Evolutionary conservation across 805 yeast species (phyloP), one percentile per base, ranked within the genome.

Genomic region (Hanseniaspora lachancei): DNA sequence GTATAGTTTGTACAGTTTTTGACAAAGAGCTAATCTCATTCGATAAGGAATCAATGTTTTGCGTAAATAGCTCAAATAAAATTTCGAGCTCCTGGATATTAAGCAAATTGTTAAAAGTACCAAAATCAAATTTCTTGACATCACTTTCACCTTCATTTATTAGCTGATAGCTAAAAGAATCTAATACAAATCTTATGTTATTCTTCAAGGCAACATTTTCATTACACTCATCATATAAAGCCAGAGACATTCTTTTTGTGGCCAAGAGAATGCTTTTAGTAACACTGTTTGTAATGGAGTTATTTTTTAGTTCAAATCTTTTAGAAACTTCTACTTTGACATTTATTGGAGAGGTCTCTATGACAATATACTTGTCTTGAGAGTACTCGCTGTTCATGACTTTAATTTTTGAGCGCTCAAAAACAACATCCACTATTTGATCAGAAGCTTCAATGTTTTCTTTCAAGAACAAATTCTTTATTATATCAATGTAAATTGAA

Each of bases 41-140:
- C 0, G 35, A 10, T 12, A 56, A 57, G 13, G 46, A 57, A 10
- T 47, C 52, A 2, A 7, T 46, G 40, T 34, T 57, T 12, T 67
- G 51, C 55, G 55, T 42, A 1, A 36, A 24, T 3, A 64, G 12
- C 1, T 59, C 41, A 7, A 24, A 36, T 3, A 36, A 54, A 13
- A 60, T 62, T 16, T 58, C 57, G 9, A 58, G 8, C 23, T 51
- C 52, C 20, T 29, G 12, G 2, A 46, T 15, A 41, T 56, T 56
- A n/a, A 51, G 27, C 18, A 29, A 70, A 0, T 74, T 73, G 13
- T 74, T 72, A 0, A 84, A 61, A 0, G 74, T 70, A 1, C 79
- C 82, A 35, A 87, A 62, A 57, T 78, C 80, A 6, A 81, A 49
- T 15, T 23, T 55, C 44, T 50, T 42, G 13, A 55, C 18, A 46